Percentiles rank a stretch among this genome's conserved stretches.
These are phyloP conservation scores for Talaromyces sp. DNA, from an alignment of 2,329 filamentous ascomycete species.

Conservation along the genomic window DNA sequence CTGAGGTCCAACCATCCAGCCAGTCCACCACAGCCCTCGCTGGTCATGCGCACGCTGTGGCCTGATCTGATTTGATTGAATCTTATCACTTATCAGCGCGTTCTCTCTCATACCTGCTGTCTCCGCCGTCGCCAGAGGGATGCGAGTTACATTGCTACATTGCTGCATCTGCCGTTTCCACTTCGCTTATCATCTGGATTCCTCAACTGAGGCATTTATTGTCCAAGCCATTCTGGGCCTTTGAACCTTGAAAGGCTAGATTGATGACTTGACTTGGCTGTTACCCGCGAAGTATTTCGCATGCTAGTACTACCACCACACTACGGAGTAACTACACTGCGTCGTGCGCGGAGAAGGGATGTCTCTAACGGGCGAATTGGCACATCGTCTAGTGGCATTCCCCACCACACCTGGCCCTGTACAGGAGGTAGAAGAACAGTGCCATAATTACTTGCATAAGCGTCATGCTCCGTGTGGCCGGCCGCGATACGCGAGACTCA, in stretches of 20 bases:
- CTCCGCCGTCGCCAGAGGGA: not conserved
- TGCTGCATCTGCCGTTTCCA: not conserved
- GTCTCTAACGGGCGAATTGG: not conserved
- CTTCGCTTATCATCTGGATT: not conserved
- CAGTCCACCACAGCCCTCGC: not conserved
- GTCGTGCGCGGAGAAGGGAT: not conserved
- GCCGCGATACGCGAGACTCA: conserved; percentile 3
- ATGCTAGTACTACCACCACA: not conserved
- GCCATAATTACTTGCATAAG: not conserved
- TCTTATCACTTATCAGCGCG: conserved; percentile 5
- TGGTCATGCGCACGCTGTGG: conserved; percentile 14
- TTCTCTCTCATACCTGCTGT: not conserved
- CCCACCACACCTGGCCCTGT: not conserved
- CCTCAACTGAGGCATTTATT: not conserved
- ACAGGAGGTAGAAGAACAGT: not conserved
- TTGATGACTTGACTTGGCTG: not conserved
- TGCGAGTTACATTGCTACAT: not conserved
- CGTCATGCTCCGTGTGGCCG: not conserved
- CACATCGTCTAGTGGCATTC: not conserved
- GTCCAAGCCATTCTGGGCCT: not conserved
- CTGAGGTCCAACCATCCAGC: conserved; percentile 8
- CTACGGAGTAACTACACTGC: not conserved
- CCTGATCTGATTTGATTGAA: conserved; percentile 6
- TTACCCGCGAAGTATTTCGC: not conserved
- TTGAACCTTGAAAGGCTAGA: not conserved